A percentile compares a stretch with the other conserved stretches of the same genome.
Conservation (phyloP, 2,329 filamentous ascomycete species). For the Penicillium aurantiogriseum region DNA sequence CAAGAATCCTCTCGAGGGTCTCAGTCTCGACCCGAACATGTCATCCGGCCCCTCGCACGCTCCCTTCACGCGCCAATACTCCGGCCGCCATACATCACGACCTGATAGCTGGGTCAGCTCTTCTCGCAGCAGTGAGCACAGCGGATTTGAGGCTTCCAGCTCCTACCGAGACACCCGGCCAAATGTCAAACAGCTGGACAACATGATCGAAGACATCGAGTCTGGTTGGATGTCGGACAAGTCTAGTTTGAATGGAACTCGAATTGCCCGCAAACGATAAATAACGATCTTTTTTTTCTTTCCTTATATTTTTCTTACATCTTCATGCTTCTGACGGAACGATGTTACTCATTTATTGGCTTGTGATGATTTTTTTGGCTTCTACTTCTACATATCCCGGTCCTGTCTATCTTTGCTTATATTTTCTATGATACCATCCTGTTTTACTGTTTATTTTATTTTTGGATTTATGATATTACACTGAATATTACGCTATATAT, state of each 20-base stretch:
- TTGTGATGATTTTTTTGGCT: not conserved
- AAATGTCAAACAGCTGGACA: constrained; percentile 31
- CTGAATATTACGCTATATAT: not conserved
- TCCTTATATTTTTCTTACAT: not conserved
- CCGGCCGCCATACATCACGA: constrained; percentile 16
- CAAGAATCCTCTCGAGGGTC: constrained; percentile 30
- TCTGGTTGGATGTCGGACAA: constrained; percentile 34
- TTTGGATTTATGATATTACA: not conserved
- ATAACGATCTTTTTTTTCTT: constrained; percentile 1
- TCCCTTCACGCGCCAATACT: constrained; percentile 15
- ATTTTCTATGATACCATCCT: constrained; percentile 25
- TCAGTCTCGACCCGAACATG: constrained; percentile 24
- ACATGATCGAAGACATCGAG: constrained; percentile 35
- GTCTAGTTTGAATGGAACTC: constrained; percentile 17
- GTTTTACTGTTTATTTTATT: constrained; percentile 2
- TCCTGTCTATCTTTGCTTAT: constrained; percentile 1
- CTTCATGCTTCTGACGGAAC: not conserved
- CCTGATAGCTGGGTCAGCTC: constrained; percentile 34
- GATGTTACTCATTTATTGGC: not conserved
- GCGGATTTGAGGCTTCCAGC: constrained; percentile 26
- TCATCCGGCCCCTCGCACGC: constrained; percentile 23
- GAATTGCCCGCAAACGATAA: constrained; percentile 11
- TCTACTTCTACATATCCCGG: constrained; percentile 1
- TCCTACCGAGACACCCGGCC: constrained; percentile 20
- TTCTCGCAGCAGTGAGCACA: constrained; percentile 28